These are phyloP conservation scores for Tetrahymena borealis DNA, from an alignment of 73 alveolate genomes.

Conservation along the genomic window DNA sequence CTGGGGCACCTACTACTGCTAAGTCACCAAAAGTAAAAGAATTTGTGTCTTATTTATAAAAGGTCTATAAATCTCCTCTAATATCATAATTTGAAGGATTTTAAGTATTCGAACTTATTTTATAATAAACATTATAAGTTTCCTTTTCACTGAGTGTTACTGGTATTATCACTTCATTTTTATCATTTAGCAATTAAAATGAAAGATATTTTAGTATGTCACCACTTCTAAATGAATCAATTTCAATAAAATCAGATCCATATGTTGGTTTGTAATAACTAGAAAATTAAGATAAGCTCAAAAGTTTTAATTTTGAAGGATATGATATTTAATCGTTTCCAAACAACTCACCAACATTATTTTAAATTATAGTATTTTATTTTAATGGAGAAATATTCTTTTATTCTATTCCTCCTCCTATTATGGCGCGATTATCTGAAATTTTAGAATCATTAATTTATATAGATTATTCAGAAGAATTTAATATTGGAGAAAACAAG, in stretches of 20 bases:
- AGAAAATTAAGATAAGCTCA: not conserved
- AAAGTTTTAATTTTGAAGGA: not conserved
- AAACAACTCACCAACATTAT: not conserved
- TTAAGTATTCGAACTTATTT: not conserved
- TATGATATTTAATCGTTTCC: not conserved
- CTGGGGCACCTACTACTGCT: not conserved
- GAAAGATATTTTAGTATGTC: not conserved
- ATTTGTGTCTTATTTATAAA: not conserved
- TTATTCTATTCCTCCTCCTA: not conserved
- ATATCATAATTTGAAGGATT: not conserved
- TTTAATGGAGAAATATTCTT: not conserved
- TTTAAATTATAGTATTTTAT: not conserved
- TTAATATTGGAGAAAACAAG: not conserved
- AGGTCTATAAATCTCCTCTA: not conserved
- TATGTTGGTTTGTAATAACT: not conserved
- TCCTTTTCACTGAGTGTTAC: not conserved
- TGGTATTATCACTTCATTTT: not conserved
- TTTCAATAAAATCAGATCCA: not conserved
- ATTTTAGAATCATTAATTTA: not conserved
- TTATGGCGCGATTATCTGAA: not conserved
- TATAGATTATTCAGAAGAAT: not conserved
- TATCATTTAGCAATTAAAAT: not conserved
- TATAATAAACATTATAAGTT: not conserved
- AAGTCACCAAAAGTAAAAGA: not conserved
- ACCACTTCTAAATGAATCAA: not conserved